These are phyloP conservation scores for Cylindrotheca closterium DNA, from an alignment of 108 stramenopile species.

Conservation along the genomic window DNA sequence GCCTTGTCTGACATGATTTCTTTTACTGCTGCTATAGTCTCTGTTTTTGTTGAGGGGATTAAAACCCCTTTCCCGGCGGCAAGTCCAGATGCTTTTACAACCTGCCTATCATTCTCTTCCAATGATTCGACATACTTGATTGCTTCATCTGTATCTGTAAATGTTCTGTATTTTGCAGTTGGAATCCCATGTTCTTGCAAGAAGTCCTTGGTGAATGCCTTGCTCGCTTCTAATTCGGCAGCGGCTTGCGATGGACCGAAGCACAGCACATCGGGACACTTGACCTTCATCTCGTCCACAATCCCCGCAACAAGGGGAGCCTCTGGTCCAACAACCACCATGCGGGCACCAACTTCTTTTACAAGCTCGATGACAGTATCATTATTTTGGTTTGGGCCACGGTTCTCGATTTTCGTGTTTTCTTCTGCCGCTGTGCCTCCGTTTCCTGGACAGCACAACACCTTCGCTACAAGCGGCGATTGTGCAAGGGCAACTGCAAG, in stretches of 20 bases:
- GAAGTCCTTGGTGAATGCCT: conserved; percentile 99
- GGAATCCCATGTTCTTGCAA: conserved; percentile 90
- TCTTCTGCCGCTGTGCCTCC: conserved; percentile 80
- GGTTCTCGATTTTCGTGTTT: conserved; percentile 69
- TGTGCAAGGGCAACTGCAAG: conserved; percentile 77
- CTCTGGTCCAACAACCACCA: conserved; percentile 98
- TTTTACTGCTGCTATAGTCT: conserved; percentile 89
- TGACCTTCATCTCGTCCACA: conserved; percentile 79
- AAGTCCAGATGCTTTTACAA: conserved; percentile 98
- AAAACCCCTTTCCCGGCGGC: conserved; percentile 99
- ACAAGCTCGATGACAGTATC: conserved; percentile 66
- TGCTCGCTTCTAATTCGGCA: conserved; percentile 94
- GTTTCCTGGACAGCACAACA: conserved; percentile 84
- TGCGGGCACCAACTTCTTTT: conserved; percentile 57
- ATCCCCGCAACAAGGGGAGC: conserved; percentile 93
- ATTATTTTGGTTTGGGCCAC: conserved; percentile 62
- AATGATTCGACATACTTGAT: conserved; percentile 81
- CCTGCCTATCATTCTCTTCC: conserved; percentile 84
- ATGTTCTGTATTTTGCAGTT: conserved; percentile 93
- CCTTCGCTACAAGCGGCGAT: conserved; percentile 69
- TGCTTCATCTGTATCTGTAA: conserved; percentile 83
- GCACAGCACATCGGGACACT: conserved; percentile 80
- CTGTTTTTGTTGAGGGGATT: conserved; percentile 85
- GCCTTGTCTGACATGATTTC: conserved; percentile 94
- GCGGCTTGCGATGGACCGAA: conserved; percentile 95